Evolutionary conservation across 2,329 filamentous ascomycete genomes (phyloP).

Genomic region (Cercospora zeae-maydis): DNA sequence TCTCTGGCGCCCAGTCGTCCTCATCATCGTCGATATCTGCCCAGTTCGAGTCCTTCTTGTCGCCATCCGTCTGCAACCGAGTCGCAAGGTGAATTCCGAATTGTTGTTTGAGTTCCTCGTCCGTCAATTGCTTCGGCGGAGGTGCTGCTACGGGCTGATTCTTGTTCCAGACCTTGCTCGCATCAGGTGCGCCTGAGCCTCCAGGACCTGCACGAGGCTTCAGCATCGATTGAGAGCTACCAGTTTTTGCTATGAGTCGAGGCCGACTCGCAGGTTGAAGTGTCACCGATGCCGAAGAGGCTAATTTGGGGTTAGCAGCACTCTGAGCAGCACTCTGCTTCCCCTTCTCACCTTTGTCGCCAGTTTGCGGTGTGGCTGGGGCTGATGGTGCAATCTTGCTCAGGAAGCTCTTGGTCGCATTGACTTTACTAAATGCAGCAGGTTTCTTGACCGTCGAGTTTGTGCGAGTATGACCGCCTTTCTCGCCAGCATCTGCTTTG

Average conservation of each 20-base stretch:
- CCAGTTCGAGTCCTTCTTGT: conserved; percentile 76
- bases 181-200: conserved; percentile 58
- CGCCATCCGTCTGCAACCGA: conserved; percentile 71
- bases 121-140: conserved; percentile 76
- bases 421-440: conserved; percentile 77
- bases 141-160: conserved; percentile 67
- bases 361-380: conserved; percentile 46
- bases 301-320: conserved; percentile 21
- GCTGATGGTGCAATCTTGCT: conserved; percentile 62
- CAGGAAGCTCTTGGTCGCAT: conserved; percentile 81
- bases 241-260: conserved; percentile 72
- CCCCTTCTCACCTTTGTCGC: conserved; percentile 51
- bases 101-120: conserved; percentile 78
- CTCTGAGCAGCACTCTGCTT: not conserved
- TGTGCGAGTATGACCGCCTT: conserved; percentile 55
- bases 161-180: conserved; percentile 81
- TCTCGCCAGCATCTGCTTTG: conserved; percentile 53
- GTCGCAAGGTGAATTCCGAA: conserved; percentile 83
- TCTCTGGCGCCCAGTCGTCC: conserved; percentile 80
- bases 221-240: conserved; percentile 52
- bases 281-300: conserved; percentile 49
- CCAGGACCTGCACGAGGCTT: conserved; percentile 35
- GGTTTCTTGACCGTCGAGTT: conserved; percentile 64
- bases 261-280: conserved; percentile 51
- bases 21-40: conserved; percentile 87